These are phyloP conservation scores for Citrus reticulata DNA, from an alignment of 345 rosid genomes.

Conservation along the genomic window DNA sequence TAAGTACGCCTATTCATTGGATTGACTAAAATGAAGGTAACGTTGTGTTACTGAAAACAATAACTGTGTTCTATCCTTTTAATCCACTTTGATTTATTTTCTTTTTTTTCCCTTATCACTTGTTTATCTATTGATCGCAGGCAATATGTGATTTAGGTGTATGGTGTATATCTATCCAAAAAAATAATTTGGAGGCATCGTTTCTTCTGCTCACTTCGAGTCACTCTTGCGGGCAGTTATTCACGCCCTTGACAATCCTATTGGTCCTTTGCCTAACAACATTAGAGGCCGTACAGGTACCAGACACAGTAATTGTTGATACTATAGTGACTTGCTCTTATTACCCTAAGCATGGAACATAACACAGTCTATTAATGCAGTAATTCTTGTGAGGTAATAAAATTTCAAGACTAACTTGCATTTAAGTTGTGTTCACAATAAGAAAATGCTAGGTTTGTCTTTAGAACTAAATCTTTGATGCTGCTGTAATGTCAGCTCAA, in stretches of 20 bases:
- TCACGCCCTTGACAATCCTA: conserved; percentile 30
- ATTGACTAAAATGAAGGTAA: conserved; percentile 39
- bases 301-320: background rate
- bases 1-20: background rate
- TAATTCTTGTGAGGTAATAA: background rate
- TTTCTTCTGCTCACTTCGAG: conserved; percentile 30
- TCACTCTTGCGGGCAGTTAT: conserved; percentile 38
- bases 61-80: no score
- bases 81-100: no score
- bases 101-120: background rate
- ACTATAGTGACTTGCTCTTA: background rate
- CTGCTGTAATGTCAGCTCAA: background rate
- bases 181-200: conserved; percentile 27
- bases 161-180: conserved; percentile 60
- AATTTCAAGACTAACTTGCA: background rate
- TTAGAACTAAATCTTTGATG: background rate
- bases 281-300: conserved; percentile 58
- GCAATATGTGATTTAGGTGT: conserved; percentile 47
- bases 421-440: background rate
- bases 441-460: conserved; percentile 28
- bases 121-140: conserved; percentile 27
- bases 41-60: background rate
- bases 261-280: conserved; percentile 13
- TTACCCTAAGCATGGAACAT: background rate
- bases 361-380: background rate